Evolutionary conservation across 2,329 filamentous ascomycete genomes (phyloP), one percentile per base, ranked within the genome.

Genomic region (Pseudocercospora macadamiae): DNA sequence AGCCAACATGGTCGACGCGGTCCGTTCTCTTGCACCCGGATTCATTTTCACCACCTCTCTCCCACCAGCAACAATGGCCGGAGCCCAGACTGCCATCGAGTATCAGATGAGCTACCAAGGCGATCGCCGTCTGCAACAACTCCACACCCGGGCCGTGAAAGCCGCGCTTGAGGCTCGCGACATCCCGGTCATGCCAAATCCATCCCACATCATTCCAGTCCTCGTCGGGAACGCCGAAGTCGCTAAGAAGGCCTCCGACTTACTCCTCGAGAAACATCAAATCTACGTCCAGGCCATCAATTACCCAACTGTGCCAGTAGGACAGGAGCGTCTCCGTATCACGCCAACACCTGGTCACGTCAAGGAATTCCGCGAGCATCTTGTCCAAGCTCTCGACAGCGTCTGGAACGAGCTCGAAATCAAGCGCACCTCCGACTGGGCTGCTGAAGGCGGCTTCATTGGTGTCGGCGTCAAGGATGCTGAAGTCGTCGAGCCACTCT

Each of bases 201-300:
- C 95, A 0, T 96, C 90, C 51, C 95, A 99, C 79, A 99, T 99
- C 71, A 84, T 99, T 53, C 95, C 95, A 3, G 85, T 97, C 55
- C 83, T 99, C 10, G 93, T 99, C 51, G 95, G 95, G 59, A 95
- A 96, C 71, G 95, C 95, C 47, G 93, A 95, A 76, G 80, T 96
- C 37, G 95, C 95, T 60, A 97, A 95, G 82, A 83, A 88, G 68
- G 95, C 95, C 6, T 96, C 91, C 21, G 95, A 99, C 73, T 86
- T 96, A 80, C 86, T 99, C 19, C 84, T 99, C 12, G 87, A 89
- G 66, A 89, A 96, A 66, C 90, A 96, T 80, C 86, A 87, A 62
- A 97, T 99, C 73, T 99, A 99, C 74, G 95, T 99, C 23, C 95
- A 99, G 79, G 92, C 91, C 55, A 97, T 99, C 83, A 99, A 99